Conservation (phyloP, 2,329 filamentous ascomycete genomes). For the Talaromyces islandicus region DNA sequence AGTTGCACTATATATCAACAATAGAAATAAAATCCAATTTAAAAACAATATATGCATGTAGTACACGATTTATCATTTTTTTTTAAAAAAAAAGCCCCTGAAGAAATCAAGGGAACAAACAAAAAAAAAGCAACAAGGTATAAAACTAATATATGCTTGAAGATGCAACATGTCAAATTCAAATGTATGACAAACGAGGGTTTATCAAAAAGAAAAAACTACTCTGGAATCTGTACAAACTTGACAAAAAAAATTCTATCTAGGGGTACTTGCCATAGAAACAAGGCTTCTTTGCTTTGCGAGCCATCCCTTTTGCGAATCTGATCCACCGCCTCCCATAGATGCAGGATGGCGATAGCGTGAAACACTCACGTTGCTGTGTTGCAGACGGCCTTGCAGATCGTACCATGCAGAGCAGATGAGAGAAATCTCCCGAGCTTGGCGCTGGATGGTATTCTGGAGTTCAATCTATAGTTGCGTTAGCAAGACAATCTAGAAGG, state of each 20-base stretch:
- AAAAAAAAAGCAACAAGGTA: constrained; percentile 1
- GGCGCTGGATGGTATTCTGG: constrained; percentile 33
- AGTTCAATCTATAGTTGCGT: constrained; percentile 29
- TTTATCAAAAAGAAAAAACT: background rate
- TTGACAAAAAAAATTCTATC: background rate
- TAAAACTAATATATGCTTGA: constrained; percentile 3
- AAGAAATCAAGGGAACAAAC: background rate
- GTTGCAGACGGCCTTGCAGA: constrained; percentile 40
- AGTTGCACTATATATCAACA: background rate
- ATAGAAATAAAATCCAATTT: background rate
- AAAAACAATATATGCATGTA: background rate
- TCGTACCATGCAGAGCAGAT: constrained; percentile 45
- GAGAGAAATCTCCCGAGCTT: constrained; percentile 39
- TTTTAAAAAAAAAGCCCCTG: background rate
- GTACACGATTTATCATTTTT: constrained; percentile 1
- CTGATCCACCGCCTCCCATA: constrained; percentile 25
- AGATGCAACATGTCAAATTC: background rate
- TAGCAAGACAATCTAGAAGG: constrained; percentile 11
- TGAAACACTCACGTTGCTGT: constrained; percentile 36
- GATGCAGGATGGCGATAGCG: constrained; percentile 30
- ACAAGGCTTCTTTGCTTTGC: constrained; percentile 39
- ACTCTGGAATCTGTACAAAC: background rate
- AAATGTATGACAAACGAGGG: background rate
- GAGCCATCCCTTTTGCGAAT: constrained; percentile 39
- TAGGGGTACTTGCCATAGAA: constrained; percentile 20